A percentile compares a stretch with the other conserved stretches of the same genome.
Conservation (phyloP, 140 eudicot genomes). For the Erigeron philadelphicus region DNA sequence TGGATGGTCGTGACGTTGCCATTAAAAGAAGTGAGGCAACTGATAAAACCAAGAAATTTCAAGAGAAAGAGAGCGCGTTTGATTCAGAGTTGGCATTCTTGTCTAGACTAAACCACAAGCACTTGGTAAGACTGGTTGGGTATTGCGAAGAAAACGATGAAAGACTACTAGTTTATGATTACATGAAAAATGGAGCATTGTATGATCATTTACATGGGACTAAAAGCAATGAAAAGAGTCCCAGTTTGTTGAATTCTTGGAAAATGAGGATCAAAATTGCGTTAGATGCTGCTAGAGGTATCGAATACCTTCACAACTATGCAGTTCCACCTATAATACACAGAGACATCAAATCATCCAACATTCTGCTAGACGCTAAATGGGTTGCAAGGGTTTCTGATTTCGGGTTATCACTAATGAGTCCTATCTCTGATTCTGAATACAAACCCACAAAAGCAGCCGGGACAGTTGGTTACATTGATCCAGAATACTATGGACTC, state of each 20-base stretch:
- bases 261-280: slow-evolving; percentile 48
- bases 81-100: slow-evolving; percentile 50
- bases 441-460: slow-evolving; percentile 44
- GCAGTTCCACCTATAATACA: slow-evolving; percentile 62
- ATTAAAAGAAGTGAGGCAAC: slow-evolving; percentile 46
- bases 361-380: slow-evolving; percentile 41
- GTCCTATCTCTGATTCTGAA: slow-evolving; percentile 36
- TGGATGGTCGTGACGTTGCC: slow-evolving; percentile 59
- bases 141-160: slow-evolving; percentile 50
- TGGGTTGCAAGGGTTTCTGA: slow-evolving; percentile 53
- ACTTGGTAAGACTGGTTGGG: slow-evolving; percentile 51
- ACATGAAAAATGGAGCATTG: slow-evolving; percentile 52
- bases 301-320: slow-evolving; percentile 54
- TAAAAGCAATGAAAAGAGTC: slow-evolving; percentile 30
- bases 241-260: slow-evolving; percentile 44
- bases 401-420: slow-evolving; percentile 50
- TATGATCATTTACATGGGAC: slow-evolving; percentile 44
- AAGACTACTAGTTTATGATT: slow-evolving; percentile 50
- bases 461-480: slow-evolving; percentile 63
- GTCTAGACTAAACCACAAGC: slow-evolving; percentile 53
- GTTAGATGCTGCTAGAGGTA: slow-evolving; percentile 56
- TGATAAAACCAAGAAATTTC: slow-evolving; percentile 39
- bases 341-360: slow-evolving; percentile 57
- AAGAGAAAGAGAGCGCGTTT: slow-evolving; percentile 56
- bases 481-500: slow-evolving; percentile 54